A percentile compares a stretch with the other conserved stretches of the same genome.
Evolutionary conservation across 176 grass and related monocot species (phyloP).

Genomic region (Eragrostis curvula): DNA sequence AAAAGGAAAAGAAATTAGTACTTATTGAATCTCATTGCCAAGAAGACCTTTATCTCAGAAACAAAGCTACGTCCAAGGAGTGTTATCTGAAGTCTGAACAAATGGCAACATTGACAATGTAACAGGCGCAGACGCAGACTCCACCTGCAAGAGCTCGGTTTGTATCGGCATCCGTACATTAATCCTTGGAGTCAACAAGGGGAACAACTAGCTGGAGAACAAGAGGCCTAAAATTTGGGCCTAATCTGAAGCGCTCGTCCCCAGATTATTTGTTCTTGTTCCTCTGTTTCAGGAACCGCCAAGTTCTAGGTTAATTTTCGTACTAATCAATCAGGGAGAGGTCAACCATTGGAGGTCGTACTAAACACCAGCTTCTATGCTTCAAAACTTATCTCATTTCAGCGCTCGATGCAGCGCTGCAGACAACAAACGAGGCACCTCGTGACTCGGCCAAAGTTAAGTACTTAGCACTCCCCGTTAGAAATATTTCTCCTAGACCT

Average conservation of each 20-base stretch:
- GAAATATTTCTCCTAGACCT: too few relatives aligned
- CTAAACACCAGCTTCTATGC: conserved; percentile 11
- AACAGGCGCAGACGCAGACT: too few relatives aligned
- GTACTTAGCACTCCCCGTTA: too few relatives aligned
- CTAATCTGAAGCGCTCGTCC: background rate
- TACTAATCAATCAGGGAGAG: background rate
- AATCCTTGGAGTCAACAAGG: conserved; percentile 4
- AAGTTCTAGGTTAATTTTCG: background rate
- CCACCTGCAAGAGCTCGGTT: background rate
- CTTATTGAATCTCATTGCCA: background rate
- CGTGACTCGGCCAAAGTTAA: background rate
- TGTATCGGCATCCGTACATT: background rate
- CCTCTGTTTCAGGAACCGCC: conserved; percentile 4
- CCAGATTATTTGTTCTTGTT: background rate
- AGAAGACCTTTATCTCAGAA: background rate
- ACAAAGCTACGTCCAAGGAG: background rate
- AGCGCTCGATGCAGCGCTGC: conserved; percentile 22
- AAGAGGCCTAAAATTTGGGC: conserved; percentile 7
- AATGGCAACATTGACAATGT: background rate
- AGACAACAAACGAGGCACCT: background rate
- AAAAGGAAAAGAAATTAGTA: too few relatives aligned
- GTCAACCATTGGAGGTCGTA: conserved; percentile 35
- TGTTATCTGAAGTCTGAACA: background rate
- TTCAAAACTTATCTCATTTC: background rate
- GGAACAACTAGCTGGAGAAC: conserved; percentile 8